phyloP scores from a whole-genome alignment of 2,329 filamentous ascomycete species.

The Botrytis porri region DNA sequence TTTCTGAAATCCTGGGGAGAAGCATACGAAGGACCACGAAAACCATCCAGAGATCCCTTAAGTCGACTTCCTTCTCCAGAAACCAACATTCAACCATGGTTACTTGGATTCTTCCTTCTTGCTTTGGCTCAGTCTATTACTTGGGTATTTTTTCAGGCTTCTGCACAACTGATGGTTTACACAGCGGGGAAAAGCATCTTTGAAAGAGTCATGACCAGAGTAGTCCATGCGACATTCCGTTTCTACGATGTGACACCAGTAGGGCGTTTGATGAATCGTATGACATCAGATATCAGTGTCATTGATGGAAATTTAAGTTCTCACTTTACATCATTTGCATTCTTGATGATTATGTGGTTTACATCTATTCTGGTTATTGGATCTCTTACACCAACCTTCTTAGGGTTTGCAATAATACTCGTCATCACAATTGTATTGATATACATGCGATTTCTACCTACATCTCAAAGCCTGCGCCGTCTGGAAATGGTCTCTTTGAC shows the following conservation, averaged over 20 bases:
- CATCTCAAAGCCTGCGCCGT: slow-evolving; percentile 77
- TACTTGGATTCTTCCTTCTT: slow-evolving; percentile 67
- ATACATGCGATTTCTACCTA: slow-evolving; percentile 75
- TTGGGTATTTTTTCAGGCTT: slow-evolving; percentile 59
- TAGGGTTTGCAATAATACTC: slow-evolving; percentile 67
- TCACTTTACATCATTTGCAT: slow-evolving; percentile 69
- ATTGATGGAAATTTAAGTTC: slow-evolving; percentile 81
- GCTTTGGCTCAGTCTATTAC: slow-evolving; percentile 57
- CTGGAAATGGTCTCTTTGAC: slow-evolving; percentile 88
- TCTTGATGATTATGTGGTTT: slow-evolving; percentile 66
- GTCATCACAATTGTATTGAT: slow-evolving; percentile 67
- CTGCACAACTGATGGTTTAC: slow-evolving; percentile 76
- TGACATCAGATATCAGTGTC: slow-evolving; percentile 87
- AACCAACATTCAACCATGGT: slow-evolving; percentile 69
- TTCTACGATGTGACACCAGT: slow-evolving; percentile 91
- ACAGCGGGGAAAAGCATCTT: slow-evolving; percentile 75
- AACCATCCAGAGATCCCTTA: slow-evolving; percentile 40
- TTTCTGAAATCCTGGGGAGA: slow-evolving; percentile 88
- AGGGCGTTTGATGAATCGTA: slow-evolving; percentile 84
- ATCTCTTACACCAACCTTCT: slow-evolving; percentile 72
- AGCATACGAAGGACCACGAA: slow-evolving; percentile 52
- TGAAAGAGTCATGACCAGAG: slow-evolving; percentile 64
- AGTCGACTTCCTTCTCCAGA: slow-evolving; percentile 62
- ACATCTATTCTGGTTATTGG: slow-evolving; percentile 76
- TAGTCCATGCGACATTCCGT: slow-evolving; percentile 78